Percentiles rank a stretch among this genome's conserved stretches.
Conservation (phyloP, 345 rosid species). For the Bretschneidera sinensis region DNA sequence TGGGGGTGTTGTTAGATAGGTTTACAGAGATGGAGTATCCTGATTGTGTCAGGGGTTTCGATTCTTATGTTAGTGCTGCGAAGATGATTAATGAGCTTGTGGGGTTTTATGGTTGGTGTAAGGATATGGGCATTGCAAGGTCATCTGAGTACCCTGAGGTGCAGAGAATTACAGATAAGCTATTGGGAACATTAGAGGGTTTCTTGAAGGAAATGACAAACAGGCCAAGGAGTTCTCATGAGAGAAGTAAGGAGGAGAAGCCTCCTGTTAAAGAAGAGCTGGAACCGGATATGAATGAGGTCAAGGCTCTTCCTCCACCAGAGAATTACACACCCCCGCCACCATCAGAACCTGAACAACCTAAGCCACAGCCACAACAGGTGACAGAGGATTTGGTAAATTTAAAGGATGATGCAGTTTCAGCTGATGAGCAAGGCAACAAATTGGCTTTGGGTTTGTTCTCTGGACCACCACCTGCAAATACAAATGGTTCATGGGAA, state of each 20-base stretch:
- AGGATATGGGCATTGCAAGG: conserved; percentile 77
- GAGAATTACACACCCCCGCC: conserved; percentile 58
- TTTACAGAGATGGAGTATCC: conserved; percentile 81
- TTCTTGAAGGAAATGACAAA: conserved; percentile 76
- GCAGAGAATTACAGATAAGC: conserved; percentile 74
- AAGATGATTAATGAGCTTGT: conserved; percentile 83
- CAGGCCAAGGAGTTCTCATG: conserved; percentile 59
- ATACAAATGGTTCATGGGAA: conserved; percentile 74
- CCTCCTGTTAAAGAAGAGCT: conserved; percentile 33
- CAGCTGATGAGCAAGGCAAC: conserved; percentile 92
- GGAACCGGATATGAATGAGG: conserved; percentile 65
- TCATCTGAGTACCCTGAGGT: conserved; percentile 91
- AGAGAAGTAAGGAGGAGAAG: conserved; percentile 41
- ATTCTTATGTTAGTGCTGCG: conserved; percentile 73
- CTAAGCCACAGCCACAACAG: conserved; percentile 41
- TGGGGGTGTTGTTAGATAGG: conserved; percentile 77
- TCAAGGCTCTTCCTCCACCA: conserved; percentile 80
- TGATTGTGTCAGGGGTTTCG: conserved; percentile 77
- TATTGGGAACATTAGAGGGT: conserved; percentile 77
- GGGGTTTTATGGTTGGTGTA: conserved; percentile 76
- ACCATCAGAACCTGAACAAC: conserved; percentile 32
- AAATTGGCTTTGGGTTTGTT: conserved; percentile 80
- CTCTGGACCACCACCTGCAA: conserved; percentile 40
- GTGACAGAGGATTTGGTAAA: conserved; percentile 66
- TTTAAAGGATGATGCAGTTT: conserved; percentile 58